These are phyloP conservation scores for Neofusicoccum cordaticola DNA, from an alignment of 2,329 filamentous ascomycete species.

Conservation along the genomic window DNA sequence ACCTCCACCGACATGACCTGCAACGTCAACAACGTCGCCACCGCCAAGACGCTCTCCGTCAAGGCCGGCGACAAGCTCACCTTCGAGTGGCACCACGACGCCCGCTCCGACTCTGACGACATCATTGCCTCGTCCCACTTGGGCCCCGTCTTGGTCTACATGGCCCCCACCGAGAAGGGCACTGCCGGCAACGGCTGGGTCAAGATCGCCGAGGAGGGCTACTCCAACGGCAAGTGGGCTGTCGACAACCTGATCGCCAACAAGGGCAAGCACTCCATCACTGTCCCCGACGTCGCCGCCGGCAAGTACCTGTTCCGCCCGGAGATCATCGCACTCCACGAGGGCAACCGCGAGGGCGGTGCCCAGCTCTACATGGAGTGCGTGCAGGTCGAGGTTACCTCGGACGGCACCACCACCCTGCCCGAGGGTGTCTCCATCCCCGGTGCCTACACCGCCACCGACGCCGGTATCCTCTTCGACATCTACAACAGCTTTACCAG, in stretches of 20 bases:
- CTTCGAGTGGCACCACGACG: slow-evolving; percentile 54
- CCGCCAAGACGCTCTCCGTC: slow-evolving; percentile 45
- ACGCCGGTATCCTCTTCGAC: slow-evolving; percentile 43
- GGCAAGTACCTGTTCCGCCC: slow-evolving; percentile 45
- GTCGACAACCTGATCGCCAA: slow-evolving; percentile 41
- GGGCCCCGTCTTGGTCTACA: slow-evolving; percentile 55
- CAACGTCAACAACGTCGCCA: slow-evolving; percentile 33
- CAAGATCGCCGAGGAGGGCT: slow-evolving; percentile 44
- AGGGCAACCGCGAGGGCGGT: slow-evolving; percentile 34
- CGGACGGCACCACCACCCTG: slow-evolving; percentile 22
- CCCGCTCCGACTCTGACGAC: slow-evolving; percentile 44
- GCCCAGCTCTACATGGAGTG: slow-evolving; percentile 48
- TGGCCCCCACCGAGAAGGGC: slow-evolving; percentile 44
- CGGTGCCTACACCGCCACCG: slow-evolving; percentile 38
- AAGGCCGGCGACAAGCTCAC: slow-evolving; percentile 45
- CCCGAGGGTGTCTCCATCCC: slow-evolving; percentile 48
- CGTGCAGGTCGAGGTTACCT: slow-evolving; percentile 24
- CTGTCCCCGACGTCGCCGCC: slow-evolving; percentile 38
- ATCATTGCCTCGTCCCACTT: slow-evolving; percentile 53
- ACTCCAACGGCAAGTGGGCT: slow-evolving; percentile 34
- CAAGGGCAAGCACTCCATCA: slow-evolving; percentile 44
- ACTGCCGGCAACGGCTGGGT: slow-evolving; percentile 54
- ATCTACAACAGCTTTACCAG: slow-evolving; percentile 37
- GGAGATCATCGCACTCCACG: slow-evolving; percentile 47
- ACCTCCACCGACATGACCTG: slow-evolving; percentile 33